phyloP scores from a whole-genome alignment of 495 filamentous ascomycete species.

The Rhypophila decipiens region DNA sequence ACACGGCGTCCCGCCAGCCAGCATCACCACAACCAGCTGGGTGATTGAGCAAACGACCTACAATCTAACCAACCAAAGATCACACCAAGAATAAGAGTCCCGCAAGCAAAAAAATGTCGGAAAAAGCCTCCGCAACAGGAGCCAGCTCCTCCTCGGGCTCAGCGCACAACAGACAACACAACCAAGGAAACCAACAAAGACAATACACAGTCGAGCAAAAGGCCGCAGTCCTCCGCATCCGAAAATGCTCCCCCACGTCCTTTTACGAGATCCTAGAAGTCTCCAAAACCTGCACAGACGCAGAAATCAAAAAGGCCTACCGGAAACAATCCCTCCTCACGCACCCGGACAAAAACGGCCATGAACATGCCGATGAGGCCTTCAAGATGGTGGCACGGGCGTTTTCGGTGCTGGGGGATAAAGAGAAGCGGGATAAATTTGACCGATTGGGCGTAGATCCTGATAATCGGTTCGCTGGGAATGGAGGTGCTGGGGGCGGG shows the following conservation, averaged over 20 bases:
- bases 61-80: background rate
- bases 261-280: slow-evolving; percentile 85
- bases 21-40: background rate
- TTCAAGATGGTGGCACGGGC: slow-evolving; percentile 97
- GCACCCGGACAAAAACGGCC: slow-evolving; percentile 98
- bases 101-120: background rate
- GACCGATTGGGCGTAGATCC: slow-evolving; percentile 89
- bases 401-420: slow-evolving; percentile 87
- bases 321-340: slow-evolving; percentile 80
- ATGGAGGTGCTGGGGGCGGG: slow-evolving; percentile 40
- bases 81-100: background rate
- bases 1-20: background rate
- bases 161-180: slow-evolving; percentile 68
- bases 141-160: slow-evolving; percentile 53
- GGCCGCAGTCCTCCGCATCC: slow-evolving; percentile 78
- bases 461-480: slow-evolving; percentile 70
- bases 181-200: slow-evolving; percentile 87
- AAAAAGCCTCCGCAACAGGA: slow-evolving; percentile 63
- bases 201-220: slow-evolving; percentile 88
- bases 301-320: slow-evolving; percentile 92
- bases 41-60: background rate
- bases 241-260: slow-evolving; percentile 72
- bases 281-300: slow-evolving; percentile 57
- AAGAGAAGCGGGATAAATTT: slow-evolving; percentile 81
- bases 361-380: slow-evolving; percentile 91